Base-by-base conservation (phyloP, 2,329 filamentous ascomycete species). In the Xylaria digitata region DNA sequence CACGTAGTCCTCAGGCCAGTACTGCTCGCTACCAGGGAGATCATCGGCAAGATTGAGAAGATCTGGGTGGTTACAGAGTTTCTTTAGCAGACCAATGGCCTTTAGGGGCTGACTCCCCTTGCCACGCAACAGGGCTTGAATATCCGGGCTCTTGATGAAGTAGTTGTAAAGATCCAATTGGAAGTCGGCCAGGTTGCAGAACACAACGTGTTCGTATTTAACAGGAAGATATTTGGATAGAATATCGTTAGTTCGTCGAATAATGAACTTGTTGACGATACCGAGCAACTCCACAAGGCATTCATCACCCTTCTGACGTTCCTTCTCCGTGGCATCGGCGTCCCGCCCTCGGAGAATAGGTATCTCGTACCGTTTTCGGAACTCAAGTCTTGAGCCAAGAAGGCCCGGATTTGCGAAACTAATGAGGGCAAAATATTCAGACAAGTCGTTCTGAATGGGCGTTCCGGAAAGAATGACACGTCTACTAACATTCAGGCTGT, bases 151-250 rank as follows among this genome's bases (percentile, higher is more conserved):
- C 56, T 92, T 93, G 79, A 99, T 94, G 79, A 99, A 99, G 79
- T 97, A 93, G 75, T 97, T 97, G 84, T 99, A 99, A 1, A 99
- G 83, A 71, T 93, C 92, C 61, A 94, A 86, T 79, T 99, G 96
- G 81, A 99, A 98, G 0, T 92, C 92, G 17, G 96, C 92, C 52
- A 97, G 86, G 73, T 95, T 95, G 85, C 96, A 99, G 81, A 99
- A 99, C 0, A 99, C 96, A 34, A 99, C 96, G 78, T 99, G 96
- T 80, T 99, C 96, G 80, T 99, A 99, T 82, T 99, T 99, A 82
- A 98, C 90, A 0, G 96, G 96, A 66, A 99, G 82, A 77, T 99
- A 99, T 79, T 99, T 99, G 58, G 95, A 97, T 26, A 99, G 82
- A 68, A 99, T 97, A 76, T 99, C 96, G 85, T 99, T 99, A 3